Percentiles rank a stretch among this genome's conserved stretches.
These are phyloP conservation scores for Torulaspora maleeae DNA, from an alignment of 805 yeast genomes.

Conservation along the genomic window DNA sequence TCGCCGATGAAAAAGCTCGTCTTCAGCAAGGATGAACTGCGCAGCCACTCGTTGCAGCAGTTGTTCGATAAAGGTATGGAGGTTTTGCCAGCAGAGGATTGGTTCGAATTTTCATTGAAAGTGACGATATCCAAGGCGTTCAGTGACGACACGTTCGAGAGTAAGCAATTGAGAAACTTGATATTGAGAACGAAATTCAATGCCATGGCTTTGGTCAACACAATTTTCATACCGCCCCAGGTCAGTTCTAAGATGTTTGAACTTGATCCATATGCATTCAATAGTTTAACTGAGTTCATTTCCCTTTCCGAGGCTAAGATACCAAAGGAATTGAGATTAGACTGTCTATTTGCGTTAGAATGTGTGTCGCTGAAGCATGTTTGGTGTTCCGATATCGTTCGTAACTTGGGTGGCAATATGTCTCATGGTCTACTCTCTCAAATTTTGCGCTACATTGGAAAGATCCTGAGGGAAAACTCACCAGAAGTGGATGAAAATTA, in stretches of 20 bases:
- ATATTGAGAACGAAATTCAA: conserved; percentile 60
- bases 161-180: conserved; percentile 51
- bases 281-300: conserved; percentile 66
- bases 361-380: conserved; percentile 60
- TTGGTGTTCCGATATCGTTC: conserved; percentile 72
- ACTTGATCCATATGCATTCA: conserved; percentile 64
- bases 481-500: conserved; percentile 44
- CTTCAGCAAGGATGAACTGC: conserved; percentile 53
- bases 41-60: conserved; percentile 52
- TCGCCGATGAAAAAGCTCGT: conserved; percentile 44
- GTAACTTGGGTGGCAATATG: conserved; percentile 79
- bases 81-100: conserved; percentile 54
- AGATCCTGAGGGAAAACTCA: conserved; percentile 41
- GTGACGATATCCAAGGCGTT: conserved; percentile 71
- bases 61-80: conserved; percentile 57
- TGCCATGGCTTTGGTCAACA: conserved; percentile 60
- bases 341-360: conserved; percentile 64
- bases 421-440: conserved; percentile 80
- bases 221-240: conserved; percentile 51
- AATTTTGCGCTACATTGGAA: conserved; percentile 58
- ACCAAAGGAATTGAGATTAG: conserved; percentile 49
- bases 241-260: conserved; percentile 65
- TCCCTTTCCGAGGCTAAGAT: conserved; percentile 55
- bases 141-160: conserved; percentile 49
- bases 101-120: conserved; percentile 58